phyloP scores from a whole-genome alignment of 1,284 basidiomycete species.

The Cystobasidium slooffiae region DNA sequence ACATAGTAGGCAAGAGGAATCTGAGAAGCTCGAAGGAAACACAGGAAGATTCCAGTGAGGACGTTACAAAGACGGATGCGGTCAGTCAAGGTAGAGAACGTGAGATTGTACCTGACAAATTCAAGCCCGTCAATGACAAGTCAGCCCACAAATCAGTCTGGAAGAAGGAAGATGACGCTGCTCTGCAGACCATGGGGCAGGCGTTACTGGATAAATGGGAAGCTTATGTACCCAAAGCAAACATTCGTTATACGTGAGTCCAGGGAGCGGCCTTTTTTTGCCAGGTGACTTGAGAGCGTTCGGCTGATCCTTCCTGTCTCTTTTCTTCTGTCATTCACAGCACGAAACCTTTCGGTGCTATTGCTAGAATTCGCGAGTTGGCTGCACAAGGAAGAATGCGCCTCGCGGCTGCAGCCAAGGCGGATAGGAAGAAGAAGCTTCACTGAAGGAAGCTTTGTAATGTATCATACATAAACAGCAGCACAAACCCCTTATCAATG shows the following conservation, averaged over 20 bases:
- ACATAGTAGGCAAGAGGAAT: background rate
- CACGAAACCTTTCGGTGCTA: background rate
- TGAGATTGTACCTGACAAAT: background rate
- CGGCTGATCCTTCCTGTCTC: background rate
- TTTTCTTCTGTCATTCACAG: background rate
- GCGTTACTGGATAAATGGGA: background rate
- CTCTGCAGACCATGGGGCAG: background rate
- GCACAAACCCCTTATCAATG: no score
- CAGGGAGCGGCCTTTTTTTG: background rate
- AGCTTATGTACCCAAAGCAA: background rate
- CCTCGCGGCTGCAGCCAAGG: slow-evolving; percentile 3
- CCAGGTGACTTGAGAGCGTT: background rate
- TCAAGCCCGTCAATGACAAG: no score
- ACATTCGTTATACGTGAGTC: slow-evolving; percentile 9
- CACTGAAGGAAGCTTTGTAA: background rate
- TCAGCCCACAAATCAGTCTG: background rate
- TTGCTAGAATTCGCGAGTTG: background rate
- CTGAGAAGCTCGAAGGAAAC: background rate
- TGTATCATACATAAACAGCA: background rate
- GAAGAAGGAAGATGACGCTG: no score
- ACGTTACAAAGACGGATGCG: background rate
- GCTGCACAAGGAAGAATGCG: slow-evolving; percentile 4
- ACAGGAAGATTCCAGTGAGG: background rate
- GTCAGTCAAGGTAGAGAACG: background rate
- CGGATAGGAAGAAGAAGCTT: background rate